phyloP scores from a whole-genome alignment of 2,329 filamentous ascomycete species.

The Capronia epimyces region DNA sequence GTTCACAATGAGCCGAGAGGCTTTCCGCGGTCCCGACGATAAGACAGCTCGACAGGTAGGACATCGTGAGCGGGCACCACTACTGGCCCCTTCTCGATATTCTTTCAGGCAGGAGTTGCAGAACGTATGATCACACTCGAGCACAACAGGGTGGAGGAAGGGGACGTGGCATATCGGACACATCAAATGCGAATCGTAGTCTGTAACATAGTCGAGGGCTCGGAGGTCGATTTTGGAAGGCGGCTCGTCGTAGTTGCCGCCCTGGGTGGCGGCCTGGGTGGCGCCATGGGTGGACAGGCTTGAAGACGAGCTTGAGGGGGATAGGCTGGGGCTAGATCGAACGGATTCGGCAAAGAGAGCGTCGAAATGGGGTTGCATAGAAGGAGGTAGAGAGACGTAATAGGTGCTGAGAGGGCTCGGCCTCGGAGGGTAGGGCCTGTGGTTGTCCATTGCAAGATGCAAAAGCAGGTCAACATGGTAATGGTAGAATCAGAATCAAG shows the following conservation, averaged over 20 bases:
- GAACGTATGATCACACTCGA: conserved; percentile 60
- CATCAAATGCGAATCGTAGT: conserved; percentile 56
- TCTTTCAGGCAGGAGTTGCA: conserved; percentile 54
- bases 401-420: neutral
- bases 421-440: neutral
- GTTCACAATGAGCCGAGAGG: conserved; percentile 53
- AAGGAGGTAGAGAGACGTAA: conserved; percentile 16
- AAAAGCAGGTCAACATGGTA: neutral
- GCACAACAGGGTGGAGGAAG: conserved; percentile 54
- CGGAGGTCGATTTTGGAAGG: conserved; percentile 44
- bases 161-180: conserved; percentile 61
- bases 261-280: conserved; percentile 6
- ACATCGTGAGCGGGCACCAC: conserved; percentile 39
- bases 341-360: conserved; percentile 28
- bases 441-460: conserved; percentile 8
- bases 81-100: conserved; percentile 24
- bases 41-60: conserved; percentile 52
- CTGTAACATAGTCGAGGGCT: conserved; percentile 52
- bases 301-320: conserved; percentile 20
- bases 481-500: no score
- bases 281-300: no score
- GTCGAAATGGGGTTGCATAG: conserved; percentile 24
- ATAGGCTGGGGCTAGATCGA: conserved; percentile 22
- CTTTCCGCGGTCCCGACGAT: conserved; percentile 36
- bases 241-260: neutral